phyloP scores from a whole-genome alignment of 805 yeast species.

The Teunomyces barrocoloradensis region DNA sequence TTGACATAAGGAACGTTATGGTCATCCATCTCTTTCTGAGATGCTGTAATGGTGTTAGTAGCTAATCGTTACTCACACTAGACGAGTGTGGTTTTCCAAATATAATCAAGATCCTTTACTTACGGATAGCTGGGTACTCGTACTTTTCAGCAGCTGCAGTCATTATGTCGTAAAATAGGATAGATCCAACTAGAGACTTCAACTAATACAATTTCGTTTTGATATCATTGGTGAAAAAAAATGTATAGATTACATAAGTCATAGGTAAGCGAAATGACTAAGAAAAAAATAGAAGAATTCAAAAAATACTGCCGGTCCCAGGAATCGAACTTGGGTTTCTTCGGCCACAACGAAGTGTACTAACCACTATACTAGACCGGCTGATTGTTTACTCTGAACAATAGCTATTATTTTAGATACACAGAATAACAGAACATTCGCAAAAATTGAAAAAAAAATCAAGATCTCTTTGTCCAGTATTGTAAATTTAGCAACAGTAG shows the following conservation, averaged over 20 bases:
- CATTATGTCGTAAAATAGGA: slow-evolving; percentile 7
- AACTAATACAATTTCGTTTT: not conserved
- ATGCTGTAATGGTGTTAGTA: slow-evolving; percentile 11
- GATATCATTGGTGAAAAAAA: slow-evolving; percentile 10
- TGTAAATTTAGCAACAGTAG: not conserved
- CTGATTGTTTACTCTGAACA: slow-evolving; percentile 1
- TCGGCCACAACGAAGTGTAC: slow-evolving; percentile 19
- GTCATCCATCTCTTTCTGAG: slow-evolving; percentile 37
- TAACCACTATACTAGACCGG: slow-evolving; percentile 18
- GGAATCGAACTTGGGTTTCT: slow-evolving; percentile 18
- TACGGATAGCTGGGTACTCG: slow-evolving; percentile 16
- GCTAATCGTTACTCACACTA: not conserved
- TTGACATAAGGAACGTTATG: slow-evolving; percentile 41
- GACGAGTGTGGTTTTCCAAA: not conserved
- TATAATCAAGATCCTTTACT: slow-evolving; percentile 2
- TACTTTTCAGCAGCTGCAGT: slow-evolving; percentile 11
- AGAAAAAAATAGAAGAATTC: not conserved
- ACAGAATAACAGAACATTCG: too few relatives aligned
- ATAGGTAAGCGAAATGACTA: not conserved
- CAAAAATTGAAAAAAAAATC: not conserved
- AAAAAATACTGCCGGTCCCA: slow-evolving; percentile 14
- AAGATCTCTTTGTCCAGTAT: not conserved
- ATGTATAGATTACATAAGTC: not conserved
- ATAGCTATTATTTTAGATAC: not conserved
- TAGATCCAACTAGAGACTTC: not conserved